Evolutionary conservation across 2,329 filamentous ascomycete species (phyloP).

Genomic region (Fusarium sp.): DNA sequence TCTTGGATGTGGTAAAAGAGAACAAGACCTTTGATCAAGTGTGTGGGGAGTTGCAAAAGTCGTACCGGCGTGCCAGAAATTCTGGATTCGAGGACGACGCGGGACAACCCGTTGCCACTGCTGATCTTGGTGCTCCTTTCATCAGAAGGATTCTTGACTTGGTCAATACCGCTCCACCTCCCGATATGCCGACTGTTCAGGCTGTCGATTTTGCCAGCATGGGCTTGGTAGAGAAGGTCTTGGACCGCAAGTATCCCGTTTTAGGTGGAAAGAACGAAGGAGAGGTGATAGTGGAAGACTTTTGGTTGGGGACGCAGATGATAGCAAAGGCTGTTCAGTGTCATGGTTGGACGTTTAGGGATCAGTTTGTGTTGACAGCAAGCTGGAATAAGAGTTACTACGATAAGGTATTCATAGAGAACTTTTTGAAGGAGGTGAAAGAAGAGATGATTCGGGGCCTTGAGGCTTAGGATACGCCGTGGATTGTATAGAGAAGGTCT

Average conservation of each 20-base stretch:
- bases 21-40: slow-evolving; percentile 45
- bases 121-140: slow-evolving; percentile 31
- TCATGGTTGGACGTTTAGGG: slow-evolving; percentile 54
- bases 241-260: slow-evolving; percentile 45
- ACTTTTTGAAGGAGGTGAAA: slow-evolving; percentile 44
- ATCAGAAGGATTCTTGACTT: slow-evolving; percentile 35
- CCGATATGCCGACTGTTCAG: slow-evolving; percentile 46
- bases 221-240: slow-evolving; percentile 45
- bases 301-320: slow-evolving; percentile 53
- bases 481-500: background rate
- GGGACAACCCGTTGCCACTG: slow-evolving; percentile 36
- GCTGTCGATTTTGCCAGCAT: slow-evolving; percentile 53
- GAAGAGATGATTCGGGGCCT: slow-evolving; percentile 2
- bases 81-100: slow-evolving; percentile 42
- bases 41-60: slow-evolving; percentile 42
- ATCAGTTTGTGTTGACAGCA: slow-evolving; percentile 51
- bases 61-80: slow-evolving; percentile 50
- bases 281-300: slow-evolving; percentile 46
- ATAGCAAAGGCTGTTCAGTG: slow-evolving; percentile 49
- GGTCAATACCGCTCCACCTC: slow-evolving; percentile 28
- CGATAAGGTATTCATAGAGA: slow-evolving; percentile 43
- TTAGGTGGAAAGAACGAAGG: slow-evolving; percentile 20
- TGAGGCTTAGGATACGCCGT: background rate
- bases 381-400: slow-evolving; percentile 55
- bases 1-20: slow-evolving; percentile 28